These are phyloP conservation scores for Stagonosporopsis chrysanthemi DNA, from an alignment of 2,329 filamentous ascomycete genomes.

Conservation along the genomic window DNA sequence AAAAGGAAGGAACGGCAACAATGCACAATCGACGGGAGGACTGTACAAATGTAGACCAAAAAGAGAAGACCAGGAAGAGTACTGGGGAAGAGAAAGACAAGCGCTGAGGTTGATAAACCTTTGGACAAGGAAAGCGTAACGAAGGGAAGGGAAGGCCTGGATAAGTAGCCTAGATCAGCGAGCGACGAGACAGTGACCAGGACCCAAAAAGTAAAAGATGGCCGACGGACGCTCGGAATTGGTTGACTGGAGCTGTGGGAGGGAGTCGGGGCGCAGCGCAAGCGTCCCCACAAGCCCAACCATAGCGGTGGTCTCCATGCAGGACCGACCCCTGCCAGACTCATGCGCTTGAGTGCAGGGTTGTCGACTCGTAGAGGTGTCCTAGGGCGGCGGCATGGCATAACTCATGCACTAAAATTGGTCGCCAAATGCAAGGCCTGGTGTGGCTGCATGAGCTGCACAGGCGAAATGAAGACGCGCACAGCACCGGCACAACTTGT, in stretches of 20 bases:
- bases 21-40: slow-evolving; percentile 41
- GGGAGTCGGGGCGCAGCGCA: slow-evolving; percentile 48
- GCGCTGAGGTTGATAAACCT: slow-evolving; percentile 55
- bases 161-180: slow-evolving; percentile 53
- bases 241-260: slow-evolving; percentile 41
- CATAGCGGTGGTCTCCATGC: slow-evolving; percentile 42
- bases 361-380: slow-evolving; percentile 44
- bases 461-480: slow-evolving; percentile 48
- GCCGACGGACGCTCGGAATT: slow-evolving; percentile 50
- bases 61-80: slow-evolving; percentile 46
- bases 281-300: slow-evolving; percentile 47
- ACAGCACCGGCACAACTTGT: slow-evolving; percentile 37
- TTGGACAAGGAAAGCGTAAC: slow-evolving; percentile 48
- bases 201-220: slow-evolving; percentile 54
- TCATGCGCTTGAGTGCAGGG: slow-evolving; percentile 46
- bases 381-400: slow-evolving; percentile 49
- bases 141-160: slow-evolving; percentile 47
- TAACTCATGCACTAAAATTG: slow-evolving; percentile 46
- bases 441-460: slow-evolving; percentile 41
- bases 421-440: slow-evolving; percentile 43
- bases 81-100: slow-evolving; percentile 48
- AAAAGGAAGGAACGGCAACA: slow-evolving; percentile 51
- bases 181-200: slow-evolving; percentile 49
- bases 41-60: slow-evolving; percentile 47
- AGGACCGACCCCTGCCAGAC: slow-evolving; percentile 42